These are phyloP conservation scores for Metarhizium rileyi DNA, from an alignment of 2,329 filamentous ascomycete species.

Conservation along the genomic window DNA sequence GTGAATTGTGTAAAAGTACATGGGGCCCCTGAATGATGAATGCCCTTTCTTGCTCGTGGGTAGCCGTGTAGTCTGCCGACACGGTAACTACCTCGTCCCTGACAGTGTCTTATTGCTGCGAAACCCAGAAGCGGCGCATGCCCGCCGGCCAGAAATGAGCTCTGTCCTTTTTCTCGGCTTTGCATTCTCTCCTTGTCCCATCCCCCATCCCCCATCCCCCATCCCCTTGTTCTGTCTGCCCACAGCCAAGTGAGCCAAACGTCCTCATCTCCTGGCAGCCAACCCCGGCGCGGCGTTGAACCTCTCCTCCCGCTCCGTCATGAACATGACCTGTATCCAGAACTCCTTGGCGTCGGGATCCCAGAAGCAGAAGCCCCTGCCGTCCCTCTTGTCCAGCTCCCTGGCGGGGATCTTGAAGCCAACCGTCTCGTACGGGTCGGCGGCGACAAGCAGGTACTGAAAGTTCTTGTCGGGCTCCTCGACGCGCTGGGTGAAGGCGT, in stretches of 20 bases:
- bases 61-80: neutral
- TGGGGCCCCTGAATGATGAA: neutral
- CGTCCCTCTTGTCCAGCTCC: slow-evolving; percentile 84
- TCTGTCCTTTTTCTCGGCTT: neutral
- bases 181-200: neutral
- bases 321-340: slow-evolving; percentile 96
- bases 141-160: too few relatives aligned
- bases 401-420: slow-evolving; percentile 91
- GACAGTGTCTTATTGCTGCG: neutral
- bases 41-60: neutral
- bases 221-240: neutral
- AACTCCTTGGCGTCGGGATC: slow-evolving; percentile 95
- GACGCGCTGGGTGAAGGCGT: slow-evolving; percentile 88
- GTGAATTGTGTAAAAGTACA: neutral
- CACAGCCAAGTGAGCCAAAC: too few relatives aligned
- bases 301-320: slow-evolving; percentile 93
- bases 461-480: slow-evolving; percentile 91
- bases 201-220: neutral
- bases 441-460: slow-evolving; percentile 90
- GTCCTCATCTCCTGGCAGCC: slow-evolving; percentile 34
- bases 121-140: too few relatives aligned
- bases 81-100: neutral
- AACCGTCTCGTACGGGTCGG: slow-evolving; percentile 96
- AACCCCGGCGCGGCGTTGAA: slow-evolving; percentile 59
- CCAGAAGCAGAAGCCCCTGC: slow-evolving; percentile 88